Percentiles rank a stretch among this genome's conserved stretches.
Evolutionary conservation across 768 basidiomycete genomes (phyloP).

Genomic region (Rhizopogon rudus): DNA sequence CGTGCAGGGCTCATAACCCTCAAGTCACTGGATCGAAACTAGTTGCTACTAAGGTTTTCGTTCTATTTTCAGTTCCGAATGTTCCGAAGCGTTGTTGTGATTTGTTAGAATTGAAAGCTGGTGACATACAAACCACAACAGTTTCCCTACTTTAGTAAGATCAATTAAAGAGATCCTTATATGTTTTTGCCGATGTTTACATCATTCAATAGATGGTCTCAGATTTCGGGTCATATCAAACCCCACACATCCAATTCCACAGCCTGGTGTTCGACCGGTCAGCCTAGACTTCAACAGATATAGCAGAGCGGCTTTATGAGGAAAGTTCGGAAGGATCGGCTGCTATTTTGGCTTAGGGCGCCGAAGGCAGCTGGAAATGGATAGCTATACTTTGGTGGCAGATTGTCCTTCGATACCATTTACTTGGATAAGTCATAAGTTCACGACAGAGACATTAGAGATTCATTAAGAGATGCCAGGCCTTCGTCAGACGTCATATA

Average conservation of each 20-base stretch:
- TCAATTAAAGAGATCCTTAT: too few species aligned
- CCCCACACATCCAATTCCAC: neutral
- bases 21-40: slow-evolving; percentile 29
- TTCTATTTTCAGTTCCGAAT: neutral
- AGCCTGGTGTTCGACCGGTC: neutral
- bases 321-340: neutral
- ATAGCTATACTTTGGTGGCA: neutral
- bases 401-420: neutral
- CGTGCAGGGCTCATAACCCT: slow-evolving; percentile 25
- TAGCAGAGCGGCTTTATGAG: neutral
- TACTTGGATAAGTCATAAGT: neutral
- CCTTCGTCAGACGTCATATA: neutral
- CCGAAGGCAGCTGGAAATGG: neutral
- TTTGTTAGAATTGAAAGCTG: slow-evolving; percentile 2
- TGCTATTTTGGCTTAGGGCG: neutral
- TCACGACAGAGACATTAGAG: neutral
- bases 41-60: slow-evolving; percentile 20
- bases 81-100: slow-evolving; percentile 2
- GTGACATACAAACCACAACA: neutral
- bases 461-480: neutral
- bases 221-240: too few species aligned
- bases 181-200: neutral
- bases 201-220: too few species aligned
- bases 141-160: neutral
- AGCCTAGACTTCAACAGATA: neutral